Base-by-base conservation (phyloP, 306 rosid genomes). In the Ormosia emarginata region DNA sequence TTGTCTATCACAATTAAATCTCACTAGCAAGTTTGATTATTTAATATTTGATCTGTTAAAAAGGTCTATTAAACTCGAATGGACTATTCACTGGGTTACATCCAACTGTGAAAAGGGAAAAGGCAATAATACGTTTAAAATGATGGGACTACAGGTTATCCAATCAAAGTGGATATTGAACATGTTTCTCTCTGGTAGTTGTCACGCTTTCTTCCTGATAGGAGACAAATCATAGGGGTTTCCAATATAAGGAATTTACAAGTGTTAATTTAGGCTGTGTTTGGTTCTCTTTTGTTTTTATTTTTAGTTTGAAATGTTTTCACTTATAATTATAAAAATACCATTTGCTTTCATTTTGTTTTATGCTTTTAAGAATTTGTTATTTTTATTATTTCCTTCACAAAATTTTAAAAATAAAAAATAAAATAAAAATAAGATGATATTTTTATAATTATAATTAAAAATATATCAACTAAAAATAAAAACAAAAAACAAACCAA, bases 121-220 rank as follows among this genome's bases (percentile, higher is more conserved):
- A 55, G 41, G 55, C 65, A 71, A 66, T 55, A 71, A 66, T 55
- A 65, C 67, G 67, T 82, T 34, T 15, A 24, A 79, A 66, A 65
- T 76, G 84, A 74, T 87, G 68, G 77, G 79, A 74, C 80, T 75
- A 82, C 11, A 81, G 71, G 68, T 75, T 32, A 81, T 75, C 61
- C 32, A 68, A 85, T 77, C 82, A 72, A 61, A 72, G 49, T 30
- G 41, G 84, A 78, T 65, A 71, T 67, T 68, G 46, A 73, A 76
- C 82, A 80, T 77, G 86, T 71, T 86, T 47, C 79, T 81, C 81
- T 71, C 30, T 46, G 56, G 86, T 78, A 47, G 74, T 72, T 83
- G 64, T 85, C 88, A 83, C 47, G 30, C 55, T 83, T 71, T 80
- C 86, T 50, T 50, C 88, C 78, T 77, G 78, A 57, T 69, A 79